Percentiles rank a stretch among this genome's conserved stretches.
Evolutionary conservation across 352 stramenopile species (phyloP).

Genomic region (Aphanomyces astaci): DNA sequence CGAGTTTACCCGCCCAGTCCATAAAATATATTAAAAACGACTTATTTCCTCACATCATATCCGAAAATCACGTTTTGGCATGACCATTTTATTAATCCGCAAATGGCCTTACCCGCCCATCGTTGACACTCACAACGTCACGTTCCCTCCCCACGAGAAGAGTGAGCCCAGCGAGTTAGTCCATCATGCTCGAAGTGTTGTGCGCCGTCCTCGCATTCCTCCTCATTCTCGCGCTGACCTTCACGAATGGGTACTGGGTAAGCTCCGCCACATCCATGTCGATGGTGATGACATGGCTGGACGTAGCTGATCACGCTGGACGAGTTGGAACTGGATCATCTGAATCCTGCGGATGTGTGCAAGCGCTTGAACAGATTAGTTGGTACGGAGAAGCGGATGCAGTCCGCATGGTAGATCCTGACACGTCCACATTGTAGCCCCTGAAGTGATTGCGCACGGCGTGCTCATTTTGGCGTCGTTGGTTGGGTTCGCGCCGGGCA

Average conservation of each 20-base stretch:
- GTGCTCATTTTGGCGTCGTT: constrained; percentile 69
- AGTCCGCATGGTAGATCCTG: too few species aligned
- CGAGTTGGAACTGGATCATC: constrained; percentile 77
- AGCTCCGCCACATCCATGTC: constrained; percentile 11
- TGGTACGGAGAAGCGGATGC: constrained; percentile 32
- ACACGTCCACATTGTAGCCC: constrained; percentile 34
- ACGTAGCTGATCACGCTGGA: constrained; percentile 72
- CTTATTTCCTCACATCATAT: too few species aligned
- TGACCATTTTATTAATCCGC: too few species aligned
- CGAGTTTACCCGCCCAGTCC: not conserved
- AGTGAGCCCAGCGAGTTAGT: not conserved
- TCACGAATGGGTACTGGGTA: constrained; percentile 84
- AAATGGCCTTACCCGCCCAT: not conserved
- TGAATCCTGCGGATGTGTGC: constrained; percentile 78
- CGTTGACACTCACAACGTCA: not conserved
- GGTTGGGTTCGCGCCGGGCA: constrained; percentile 60
- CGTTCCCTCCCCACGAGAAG: not conserved
- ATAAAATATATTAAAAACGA: too few species aligned
- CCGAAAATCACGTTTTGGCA: too few species aligned
- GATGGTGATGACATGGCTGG: not conserved
- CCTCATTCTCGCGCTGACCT: constrained; percentile 77
- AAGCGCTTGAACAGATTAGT: constrained; percentile 81
- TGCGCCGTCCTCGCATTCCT: constrained; percentile 75
- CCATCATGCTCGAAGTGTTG: constrained; percentile 45
- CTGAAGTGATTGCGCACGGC: constrained; percentile 73